These are phyloP conservation scores for Hypoxylon sp. DNA, from an alignment of 2,329 filamentous ascomycete genomes.

Conservation along the genomic window DNA sequence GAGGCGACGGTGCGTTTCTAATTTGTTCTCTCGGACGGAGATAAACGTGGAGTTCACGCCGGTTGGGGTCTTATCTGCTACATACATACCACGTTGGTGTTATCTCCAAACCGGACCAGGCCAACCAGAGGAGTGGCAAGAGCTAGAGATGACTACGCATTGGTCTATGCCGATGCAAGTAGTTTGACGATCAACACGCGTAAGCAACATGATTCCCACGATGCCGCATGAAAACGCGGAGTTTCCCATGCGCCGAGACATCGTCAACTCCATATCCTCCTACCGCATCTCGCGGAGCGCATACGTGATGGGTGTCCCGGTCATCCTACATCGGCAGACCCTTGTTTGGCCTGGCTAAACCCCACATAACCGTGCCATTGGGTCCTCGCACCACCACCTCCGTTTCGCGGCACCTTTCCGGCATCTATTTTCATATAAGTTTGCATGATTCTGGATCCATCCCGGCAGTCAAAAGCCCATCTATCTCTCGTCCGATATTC, in stretches of 20 bases:
- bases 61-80: neutral
- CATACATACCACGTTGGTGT: too few relatives aligned
- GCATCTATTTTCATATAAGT: constrained; percentile 1
- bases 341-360: neutral
- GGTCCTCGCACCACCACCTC: constrained; percentile 14
- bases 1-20: neutral
- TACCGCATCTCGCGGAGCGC: constrained; percentile 7
- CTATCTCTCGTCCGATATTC: constrained; percentile 16
- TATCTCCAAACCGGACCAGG: too few relatives aligned
- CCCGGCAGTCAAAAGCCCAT: constrained; percentile 11
- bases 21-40: constrained; percentile 13
- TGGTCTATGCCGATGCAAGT: constrained; percentile 8
- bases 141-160: too few relatives aligned
- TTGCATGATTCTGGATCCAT: constrained; percentile 24
- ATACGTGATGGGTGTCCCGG: constrained; percentile 2
- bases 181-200: constrained; percentile 10
- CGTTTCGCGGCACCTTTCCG: constrained; percentile 4
- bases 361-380: constrained; percentile 10
- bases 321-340: neutral
- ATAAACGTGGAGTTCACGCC: neutral
- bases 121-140: too few relatives aligned
- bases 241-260: constrained; percentile 13
- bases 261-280: constrained; percentile 9
- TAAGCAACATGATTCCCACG: constrained; percentile 10
- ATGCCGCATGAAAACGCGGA: constrained; percentile 16